phyloP scores from a whole-genome alignment of 148 eudicot species.

The Amaranthus hypochondriacus region DNA sequence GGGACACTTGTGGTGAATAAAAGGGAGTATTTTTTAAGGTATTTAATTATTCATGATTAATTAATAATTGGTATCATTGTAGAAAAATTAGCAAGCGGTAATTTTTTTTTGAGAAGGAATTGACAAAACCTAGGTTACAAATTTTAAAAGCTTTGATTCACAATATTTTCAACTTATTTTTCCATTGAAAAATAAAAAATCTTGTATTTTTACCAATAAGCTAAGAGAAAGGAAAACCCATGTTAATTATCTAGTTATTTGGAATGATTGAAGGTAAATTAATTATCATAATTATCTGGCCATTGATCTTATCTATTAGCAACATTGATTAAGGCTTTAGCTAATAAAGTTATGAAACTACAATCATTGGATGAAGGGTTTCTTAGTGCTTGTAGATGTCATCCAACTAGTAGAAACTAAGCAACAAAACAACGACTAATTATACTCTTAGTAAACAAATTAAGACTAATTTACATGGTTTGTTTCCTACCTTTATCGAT shows the following conservation, averaged over 20 bases:
- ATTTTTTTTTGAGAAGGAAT: too few relatives aligned
- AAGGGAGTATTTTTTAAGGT: too few relatives aligned
- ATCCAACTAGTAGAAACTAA: conserved; percentile 11
- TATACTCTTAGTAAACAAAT: background rate
- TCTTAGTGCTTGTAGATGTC: conserved; percentile 22
- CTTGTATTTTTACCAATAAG: too few relatives aligned
- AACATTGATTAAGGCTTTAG: background rate
- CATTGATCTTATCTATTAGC: background rate
- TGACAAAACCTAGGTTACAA: too few relatives aligned
- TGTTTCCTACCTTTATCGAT: background rate
- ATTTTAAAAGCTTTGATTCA: too few relatives aligned
- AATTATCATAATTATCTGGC: conserved; percentile 9
- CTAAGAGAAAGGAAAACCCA: background rate
- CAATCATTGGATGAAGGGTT: conserved; percentile 13
- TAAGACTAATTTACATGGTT: background rate
- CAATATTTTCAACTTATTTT: too few relatives aligned
- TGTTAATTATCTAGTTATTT: background rate
- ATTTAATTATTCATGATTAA: too few relatives aligned
- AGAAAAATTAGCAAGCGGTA: too few relatives aligned
- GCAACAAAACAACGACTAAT: background rate
- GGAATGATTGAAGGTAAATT: conserved; percentile 14
- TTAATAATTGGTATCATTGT: too few relatives aligned
- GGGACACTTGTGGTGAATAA: too few relatives aligned
- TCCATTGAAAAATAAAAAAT: too few relatives aligned
- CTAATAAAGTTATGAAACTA: conserved; percentile 10